Evolutionary conservation across 306 rosid species (phyloP), one percentile per base, ranked within the genome.

Genomic region (Cyamopsis tetragonoloba): DNA sequence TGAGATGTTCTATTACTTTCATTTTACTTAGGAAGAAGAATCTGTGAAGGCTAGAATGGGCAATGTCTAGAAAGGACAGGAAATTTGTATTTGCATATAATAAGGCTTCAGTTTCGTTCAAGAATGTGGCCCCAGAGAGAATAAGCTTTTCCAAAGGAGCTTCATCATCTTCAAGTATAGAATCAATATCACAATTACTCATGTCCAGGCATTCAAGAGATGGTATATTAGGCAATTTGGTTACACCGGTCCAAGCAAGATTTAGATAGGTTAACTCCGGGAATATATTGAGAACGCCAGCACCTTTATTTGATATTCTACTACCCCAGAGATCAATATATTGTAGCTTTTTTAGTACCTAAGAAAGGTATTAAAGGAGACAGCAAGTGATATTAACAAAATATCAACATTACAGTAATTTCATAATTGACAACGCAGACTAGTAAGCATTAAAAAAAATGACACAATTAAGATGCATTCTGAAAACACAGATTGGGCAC

Each of bases 291-390:
- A 93, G 84, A 64, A 88, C 64, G 68, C 76, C 50, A 66, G 87
- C 85, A 64, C 97, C 95, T 31, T 74, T n/a, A 54, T 89, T 84
- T 44, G 98, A 82, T 81, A 93, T 74, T 70, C 81, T 50, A 81
- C 97, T 93, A 66, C 93, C 98, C 97, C 97, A 93, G 68, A 93
- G 80, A 73, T 89, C 97, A 68, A 93, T 88, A 79, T 84, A 81
- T 31, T 80, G 85, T 63, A 93, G 75, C 63, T 83, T 80, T 53
- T 84, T 71, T 67, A 93, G 91, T 54, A 84, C 95, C 98, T 89
- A 71, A 50, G 38, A 30, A 62, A 43, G 17, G 10, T 13, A 54
- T 47, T 62, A 65, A 59, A 34, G 30, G 24, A 64, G 18, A 70
- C 13, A 13, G 59, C 20, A 46, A 39, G 43, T 47, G 30, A 48